These are phyloP conservation scores for Lactuca sativa DNA, from an alignment of 129 eudicot species.

Conservation along the genomic window DNA sequence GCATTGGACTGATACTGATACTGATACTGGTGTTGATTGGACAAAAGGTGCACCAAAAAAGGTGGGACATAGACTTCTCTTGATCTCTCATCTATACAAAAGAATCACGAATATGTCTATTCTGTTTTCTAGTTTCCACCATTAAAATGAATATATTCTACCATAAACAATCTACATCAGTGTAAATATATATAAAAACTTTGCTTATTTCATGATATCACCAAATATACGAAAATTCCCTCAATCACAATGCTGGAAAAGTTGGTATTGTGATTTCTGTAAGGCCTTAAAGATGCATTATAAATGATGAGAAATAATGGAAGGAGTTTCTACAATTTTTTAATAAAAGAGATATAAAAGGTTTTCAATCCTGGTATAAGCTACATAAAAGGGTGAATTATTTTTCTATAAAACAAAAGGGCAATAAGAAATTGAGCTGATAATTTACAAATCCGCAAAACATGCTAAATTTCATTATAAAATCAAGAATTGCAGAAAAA, in stretches of 20 bases:
- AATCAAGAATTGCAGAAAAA: slow-evolving; percentile 11
- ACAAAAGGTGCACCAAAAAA: not conserved
- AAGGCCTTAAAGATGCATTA: not conserved
- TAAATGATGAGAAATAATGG: not conserved
- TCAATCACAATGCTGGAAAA: not conserved
- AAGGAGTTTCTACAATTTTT: not conserved
- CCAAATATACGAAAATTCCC: not conserved
- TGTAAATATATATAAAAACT: too few relatives aligned
- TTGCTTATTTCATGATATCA: too few relatives aligned
- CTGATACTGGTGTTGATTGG: not conserved
- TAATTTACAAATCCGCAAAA: not conserved
- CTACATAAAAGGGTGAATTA: not conserved
- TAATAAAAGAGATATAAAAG: too few relatives aligned
- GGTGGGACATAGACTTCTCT: not conserved
- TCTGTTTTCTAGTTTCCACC: not conserved
- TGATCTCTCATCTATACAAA: not conserved
- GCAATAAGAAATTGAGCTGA: not conserved
- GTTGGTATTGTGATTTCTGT: not conserved
- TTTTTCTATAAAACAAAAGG: not conserved
- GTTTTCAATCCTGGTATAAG: not conserved
- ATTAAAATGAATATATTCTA: not conserved
- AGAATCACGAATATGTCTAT: not conserved
- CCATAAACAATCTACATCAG: not conserved
- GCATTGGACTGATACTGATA: not conserved
- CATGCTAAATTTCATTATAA: not conserved